These are phyloP conservation scores for Fagus crenata DNA, from an alignment of 306 rosid genomes.

Conservation along the genomic window DNA sequence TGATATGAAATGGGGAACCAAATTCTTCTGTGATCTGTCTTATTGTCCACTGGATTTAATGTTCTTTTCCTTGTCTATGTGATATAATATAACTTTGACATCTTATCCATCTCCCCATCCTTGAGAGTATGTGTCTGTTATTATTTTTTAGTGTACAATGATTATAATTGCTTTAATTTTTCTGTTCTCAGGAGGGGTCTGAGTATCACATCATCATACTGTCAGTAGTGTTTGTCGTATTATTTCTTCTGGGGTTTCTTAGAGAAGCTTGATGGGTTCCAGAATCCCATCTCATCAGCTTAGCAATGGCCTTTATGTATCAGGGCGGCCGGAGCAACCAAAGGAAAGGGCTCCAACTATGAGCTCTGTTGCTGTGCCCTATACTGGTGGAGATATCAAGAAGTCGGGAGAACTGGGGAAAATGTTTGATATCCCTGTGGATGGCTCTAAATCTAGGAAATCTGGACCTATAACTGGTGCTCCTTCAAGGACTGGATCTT, in stretches of 20 bases:
- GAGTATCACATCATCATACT: conserved; percentile 3
- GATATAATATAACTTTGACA: not conserved
- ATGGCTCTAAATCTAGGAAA: conserved; percentile 88
- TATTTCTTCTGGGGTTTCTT: conserved; percentile 32
- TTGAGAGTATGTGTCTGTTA: not conserved
- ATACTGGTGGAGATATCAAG: conserved; percentile 96
- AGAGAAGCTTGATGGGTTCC: conserved; percentile 78
- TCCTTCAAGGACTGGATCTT: conserved; percentile 88
- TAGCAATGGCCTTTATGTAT: conserved; percentile 95
- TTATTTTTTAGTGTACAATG: not conserved
- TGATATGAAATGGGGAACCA: not conserved
- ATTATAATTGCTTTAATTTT: not conserved
- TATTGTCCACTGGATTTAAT: not conserved
- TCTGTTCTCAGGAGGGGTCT: conserved; percentile 21
- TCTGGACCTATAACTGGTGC: conserved; percentile 78
- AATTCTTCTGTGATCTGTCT: not conserved
- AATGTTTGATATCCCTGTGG: conserved; percentile 93
- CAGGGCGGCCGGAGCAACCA: conserved; percentile 98
- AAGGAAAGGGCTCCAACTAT: conserved; percentile 92
- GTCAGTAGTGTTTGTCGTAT: not conserved
- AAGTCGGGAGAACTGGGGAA: conserved; percentile 93
- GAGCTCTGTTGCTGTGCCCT: conserved; percentile 95
- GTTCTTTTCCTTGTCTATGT: not conserved
- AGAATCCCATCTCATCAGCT: conserved; percentile 99
- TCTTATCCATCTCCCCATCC: not conserved